phyloP scores from a whole-genome alignment of 2,329 filamentous ascomycete species.

The Phoma herbarum region DNA sequence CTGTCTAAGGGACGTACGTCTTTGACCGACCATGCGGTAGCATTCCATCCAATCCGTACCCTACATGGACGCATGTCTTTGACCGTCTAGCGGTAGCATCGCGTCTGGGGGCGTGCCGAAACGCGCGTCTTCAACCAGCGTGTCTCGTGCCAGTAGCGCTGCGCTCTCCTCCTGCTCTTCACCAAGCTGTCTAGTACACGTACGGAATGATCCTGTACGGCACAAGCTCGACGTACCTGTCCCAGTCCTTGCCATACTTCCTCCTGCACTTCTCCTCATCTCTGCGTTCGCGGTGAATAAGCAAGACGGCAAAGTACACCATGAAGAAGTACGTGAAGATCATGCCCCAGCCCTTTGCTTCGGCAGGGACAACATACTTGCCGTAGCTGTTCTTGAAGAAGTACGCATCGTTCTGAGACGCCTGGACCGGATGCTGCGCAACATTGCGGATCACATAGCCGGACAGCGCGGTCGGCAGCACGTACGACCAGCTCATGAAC shows the following conservation, averaged over 20 bases:
- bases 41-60: constrained; percentile 15
- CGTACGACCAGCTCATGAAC: constrained; percentile 92
- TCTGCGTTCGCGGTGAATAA: constrained; percentile 84
- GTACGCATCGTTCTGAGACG: constrained; percentile 61
- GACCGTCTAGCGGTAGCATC: constrained; percentile 33
- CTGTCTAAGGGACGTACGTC: constrained; percentile 18
- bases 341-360: constrained; percentile 83
- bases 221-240: constrained; percentile 84
- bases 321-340: constrained; percentile 95
- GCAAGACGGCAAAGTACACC: constrained; percentile 85
- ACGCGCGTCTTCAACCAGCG: constrained; percentile 40
- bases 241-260: constrained; percentile 95
- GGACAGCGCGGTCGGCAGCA: constrained; percentile 82
- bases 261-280: constrained; percentile 90
- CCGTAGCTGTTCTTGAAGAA: constrained; percentile 65
- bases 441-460: constrained; percentile 75
- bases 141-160: constrained; percentile 34
- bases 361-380: constrained; percentile 73
- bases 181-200: constrained; percentile 70
- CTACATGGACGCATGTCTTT: constrained; percentile 29
- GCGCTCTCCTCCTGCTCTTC: constrained; percentile 20
- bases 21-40: constrained; percentile 29
- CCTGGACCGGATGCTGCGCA: constrained; percentile 46
- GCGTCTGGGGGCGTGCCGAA: constrained; percentile 2
- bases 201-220: constrained; percentile 84